Conservation (phyloP, 306 rosid genomes). For the Quercus alba region DNA sequence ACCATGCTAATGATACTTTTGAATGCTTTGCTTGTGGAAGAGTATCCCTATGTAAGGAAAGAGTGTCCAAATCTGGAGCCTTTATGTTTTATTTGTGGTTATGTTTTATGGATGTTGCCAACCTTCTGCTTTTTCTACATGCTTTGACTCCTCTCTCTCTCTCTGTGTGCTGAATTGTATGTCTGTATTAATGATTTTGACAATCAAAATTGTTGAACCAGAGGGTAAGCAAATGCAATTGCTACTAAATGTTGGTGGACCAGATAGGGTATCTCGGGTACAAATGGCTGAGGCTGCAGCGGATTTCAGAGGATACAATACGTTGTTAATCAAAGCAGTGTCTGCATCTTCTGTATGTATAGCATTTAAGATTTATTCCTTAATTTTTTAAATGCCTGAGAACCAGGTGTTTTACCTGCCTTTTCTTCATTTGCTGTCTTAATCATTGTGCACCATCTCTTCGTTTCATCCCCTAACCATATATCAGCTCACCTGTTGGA, state of each 20-base stretch:
- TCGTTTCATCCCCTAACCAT: slow-evolving; percentile 3
- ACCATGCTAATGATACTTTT: too few relatives aligned
- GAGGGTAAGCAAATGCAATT: slow-evolving; percentile 67
- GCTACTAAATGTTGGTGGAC: slow-evolving; percentile 80
- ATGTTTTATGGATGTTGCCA: background rate
- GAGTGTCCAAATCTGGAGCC: too few relatives aligned
- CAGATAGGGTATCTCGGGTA: slow-evolving; percentile 75
- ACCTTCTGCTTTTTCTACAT: background rate
- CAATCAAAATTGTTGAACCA: slow-evolving; percentile 23
- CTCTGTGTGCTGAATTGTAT: slow-evolving; percentile 11
- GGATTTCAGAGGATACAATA: slow-evolving; percentile 55
- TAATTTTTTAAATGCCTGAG: background rate
- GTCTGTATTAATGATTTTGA: slow-evolving; percentile 13
- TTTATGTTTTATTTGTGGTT: too few relatives aligned
- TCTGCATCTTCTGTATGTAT: slow-evolving; percentile 64
- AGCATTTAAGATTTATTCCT: slow-evolving; percentile 11
- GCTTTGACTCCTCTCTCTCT: slow-evolving; percentile 12
- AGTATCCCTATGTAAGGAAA: too few relatives aligned
- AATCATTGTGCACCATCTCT: background rate
- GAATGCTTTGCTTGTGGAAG: background rate
- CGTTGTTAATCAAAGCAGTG: slow-evolving; percentile 62
- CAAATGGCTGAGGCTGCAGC: slow-evolving; percentile 90
- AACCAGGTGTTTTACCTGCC: background rate
- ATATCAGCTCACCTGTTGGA: slow-evolving; percentile 7
- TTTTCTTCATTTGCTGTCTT: slow-evolving; percentile 7